A percentile compares a stretch with the other conserved stretches of the same genome.
Conservation (phyloP, 2,329 filamentous ascomycete genomes). For the Fusarium abutilonis region DNA sequence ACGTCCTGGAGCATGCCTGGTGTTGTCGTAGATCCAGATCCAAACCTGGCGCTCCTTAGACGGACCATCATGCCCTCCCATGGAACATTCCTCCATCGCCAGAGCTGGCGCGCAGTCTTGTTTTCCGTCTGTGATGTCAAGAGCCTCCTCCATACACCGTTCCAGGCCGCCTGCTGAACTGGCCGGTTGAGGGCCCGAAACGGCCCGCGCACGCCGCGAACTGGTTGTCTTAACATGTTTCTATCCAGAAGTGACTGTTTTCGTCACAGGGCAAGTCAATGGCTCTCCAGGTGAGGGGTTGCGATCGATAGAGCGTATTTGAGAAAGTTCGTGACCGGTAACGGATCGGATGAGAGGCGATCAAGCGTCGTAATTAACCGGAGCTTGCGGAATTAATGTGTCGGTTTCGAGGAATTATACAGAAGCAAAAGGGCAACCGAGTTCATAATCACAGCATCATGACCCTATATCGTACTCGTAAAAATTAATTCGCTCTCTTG, state of each 20-base stretch:
- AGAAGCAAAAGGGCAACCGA: constrained; percentile 10
- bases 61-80: constrained; percentile 36
- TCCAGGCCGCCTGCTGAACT: constrained; percentile 41
- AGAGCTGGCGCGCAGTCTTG: constrained; percentile 35
- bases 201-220: constrained; percentile 40
- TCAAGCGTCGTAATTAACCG: constrained; percentile 31
- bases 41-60: constrained; percentile 30
- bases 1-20: constrained; percentile 38
- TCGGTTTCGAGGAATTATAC: constrained; percentile 19
- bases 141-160: constrained; percentile 44
- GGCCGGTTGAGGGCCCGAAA: constrained; percentile 33
- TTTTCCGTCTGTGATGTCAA: constrained; percentile 43
- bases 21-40: constrained; percentile 29
- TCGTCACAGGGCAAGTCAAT: not conserved
- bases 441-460: constrained; percentile 26
- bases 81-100: constrained; percentile 30
- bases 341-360: constrained; percentile 28
- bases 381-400: constrained; percentile 39
- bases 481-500: constrained; percentile 10
- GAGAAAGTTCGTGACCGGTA: constrained; percentile 27
- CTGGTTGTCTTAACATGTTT: constrained; percentile 45
- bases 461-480: constrained; percentile 4
- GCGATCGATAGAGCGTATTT: constrained; percentile 4
- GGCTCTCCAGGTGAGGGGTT: not conserved
- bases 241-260: not conserved